Evolutionary conservation across 1,139 yeast genomes (phyloP).

Genomic region (Yamadazyma spencermartinsiae): DNA sequence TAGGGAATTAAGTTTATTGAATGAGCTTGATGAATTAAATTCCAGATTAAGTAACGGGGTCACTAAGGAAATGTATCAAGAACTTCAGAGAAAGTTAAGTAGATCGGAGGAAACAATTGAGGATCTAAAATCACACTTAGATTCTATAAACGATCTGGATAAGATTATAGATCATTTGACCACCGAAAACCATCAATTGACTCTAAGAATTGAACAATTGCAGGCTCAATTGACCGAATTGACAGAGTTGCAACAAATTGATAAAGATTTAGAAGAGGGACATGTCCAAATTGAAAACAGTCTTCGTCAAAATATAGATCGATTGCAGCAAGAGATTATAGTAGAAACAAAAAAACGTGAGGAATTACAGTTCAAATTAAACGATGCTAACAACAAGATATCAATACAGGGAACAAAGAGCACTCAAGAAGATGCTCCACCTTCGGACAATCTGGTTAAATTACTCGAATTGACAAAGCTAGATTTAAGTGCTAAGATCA

Average conservation of each 20-base stretch:
- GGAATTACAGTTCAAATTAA: conserved; percentile 21
- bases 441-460: background rate
- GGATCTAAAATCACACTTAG: conserved; percentile 47
- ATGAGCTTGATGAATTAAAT: conserved; percentile 15
- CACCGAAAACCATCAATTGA: conserved; percentile 50
- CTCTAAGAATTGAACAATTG: conserved; percentile 37
- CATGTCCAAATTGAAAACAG: conserved; percentile 59
- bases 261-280: conserved; percentile 61
- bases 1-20: conserved; percentile 23
- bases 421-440: background rate
- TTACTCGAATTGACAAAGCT: background rate
- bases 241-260: conserved; percentile 59
- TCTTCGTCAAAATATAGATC: conserved; percentile 44
- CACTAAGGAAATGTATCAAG: conserved; percentile 9
- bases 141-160: conserved; percentile 44
- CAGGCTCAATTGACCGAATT: conserved; percentile 52
- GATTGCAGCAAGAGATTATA: conserved; percentile 24
- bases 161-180: conserved; percentile 57
- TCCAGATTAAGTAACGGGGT: conserved; percentile 13
- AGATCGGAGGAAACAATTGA: conserved; percentile 42
- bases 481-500: conserved; percentile 4
- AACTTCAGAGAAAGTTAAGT: conserved; percentile 28
- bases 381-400: background rate
- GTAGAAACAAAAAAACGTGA: conserved; percentile 25
- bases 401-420: background rate